Evolutionary conservation across 495 filamentous ascomycete species (phyloP), one percentile per base, ranked within the genome.

Genomic region (Penicillium samsonianum): DNA sequence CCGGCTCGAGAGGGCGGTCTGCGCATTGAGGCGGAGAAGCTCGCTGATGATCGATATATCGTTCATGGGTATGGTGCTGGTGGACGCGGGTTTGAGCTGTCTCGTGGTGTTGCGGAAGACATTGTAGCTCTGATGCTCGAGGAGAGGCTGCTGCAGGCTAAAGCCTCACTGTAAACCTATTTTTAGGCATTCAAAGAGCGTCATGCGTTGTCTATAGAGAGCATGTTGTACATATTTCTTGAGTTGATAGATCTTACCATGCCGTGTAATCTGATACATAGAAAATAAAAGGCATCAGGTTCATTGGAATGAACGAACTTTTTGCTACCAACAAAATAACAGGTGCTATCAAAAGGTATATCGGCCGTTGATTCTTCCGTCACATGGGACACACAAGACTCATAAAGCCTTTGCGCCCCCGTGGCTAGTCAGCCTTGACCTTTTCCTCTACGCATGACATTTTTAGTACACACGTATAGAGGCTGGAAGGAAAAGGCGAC

Each of bases 51-150:
- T 1, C 60, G 60, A 22, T 50, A 37, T 9, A 67, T 87, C 17
- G 77, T 88, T 40, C 84, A 88, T 75, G 84, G 82, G 6, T 88
- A 87, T 65, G 85, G 85, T 14, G 70, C 82, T 53, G 85, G 84
- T 14, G 85, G 84, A 6, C 71, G 85, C 35, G 85, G 85, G 0
- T 87, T 78, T 54, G 75, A 77, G 61, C 43, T 77, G 25, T 78
- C 75, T 26, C 64, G 68, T 59, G 75, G 75, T 4, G 68, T 79
- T 26, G 75, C 75, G 4, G 75, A 75, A 55, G 74, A 76, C 61
- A 65, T 73, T 16, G 53, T 65, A 2, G 50, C 40, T 2, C 51
- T 75, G 63, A 73, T 78, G 68, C 30, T 62, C 25, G 64, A 65
- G 54, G 59, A 59, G 54, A 68, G 69, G 17, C 22, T 73, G 46